A percentile compares a stretch with the other conserved stretches of the same genome.
Evolutionary conservation across 139 green algal species (phyloP).

Genomic region (Monoraphidium neglectum): DNA sequence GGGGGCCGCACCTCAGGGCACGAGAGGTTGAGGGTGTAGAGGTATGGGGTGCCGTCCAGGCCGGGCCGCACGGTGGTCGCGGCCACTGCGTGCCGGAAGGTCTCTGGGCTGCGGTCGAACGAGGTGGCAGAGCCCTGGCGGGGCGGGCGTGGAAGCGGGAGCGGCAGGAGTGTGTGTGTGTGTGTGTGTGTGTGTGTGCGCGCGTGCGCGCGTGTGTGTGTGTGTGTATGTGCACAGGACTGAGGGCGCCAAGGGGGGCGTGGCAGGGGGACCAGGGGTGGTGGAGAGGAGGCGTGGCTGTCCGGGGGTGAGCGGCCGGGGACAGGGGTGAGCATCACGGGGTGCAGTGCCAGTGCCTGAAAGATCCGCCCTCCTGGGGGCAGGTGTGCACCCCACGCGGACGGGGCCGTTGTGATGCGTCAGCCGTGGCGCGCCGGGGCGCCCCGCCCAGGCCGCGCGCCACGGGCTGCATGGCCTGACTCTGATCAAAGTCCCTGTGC

Average conservation of each 20-base stretch:
- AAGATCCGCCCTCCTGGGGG: no score
- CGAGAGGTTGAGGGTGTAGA: constrained; percentile 87
- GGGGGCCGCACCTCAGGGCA: constrained; percentile 51
- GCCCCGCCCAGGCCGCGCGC: no score
- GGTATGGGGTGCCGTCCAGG: constrained; percentile 60
- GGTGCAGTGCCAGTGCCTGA: no score
- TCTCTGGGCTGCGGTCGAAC: constrained; percentile 53
- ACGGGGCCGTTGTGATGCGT: no score
- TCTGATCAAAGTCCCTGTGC: not conserved
- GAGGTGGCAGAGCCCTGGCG: constrained; percentile 74
- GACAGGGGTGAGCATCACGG: not conserved
- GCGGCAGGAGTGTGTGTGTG: not conserved
- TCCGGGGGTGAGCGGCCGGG: not conserved
- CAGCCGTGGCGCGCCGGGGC: no score
- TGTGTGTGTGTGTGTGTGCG: not conserved
- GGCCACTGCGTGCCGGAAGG: constrained; percentile 74
- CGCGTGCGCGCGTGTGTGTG: not conserved
- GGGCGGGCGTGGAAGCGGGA: not conserved
- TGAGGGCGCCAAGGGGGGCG: not conserved
- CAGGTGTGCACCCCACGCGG: no score
- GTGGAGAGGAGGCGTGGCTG: not conserved
- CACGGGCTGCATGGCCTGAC: no score
- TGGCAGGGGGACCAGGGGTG: not conserved
- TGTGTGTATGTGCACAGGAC: not conserved
- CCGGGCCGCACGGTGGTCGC: constrained; percentile 60